Base-by-base conservation (phyloP, 2,329 filamentous ascomycete species). In the Podosphaera aphanis region DNA sequence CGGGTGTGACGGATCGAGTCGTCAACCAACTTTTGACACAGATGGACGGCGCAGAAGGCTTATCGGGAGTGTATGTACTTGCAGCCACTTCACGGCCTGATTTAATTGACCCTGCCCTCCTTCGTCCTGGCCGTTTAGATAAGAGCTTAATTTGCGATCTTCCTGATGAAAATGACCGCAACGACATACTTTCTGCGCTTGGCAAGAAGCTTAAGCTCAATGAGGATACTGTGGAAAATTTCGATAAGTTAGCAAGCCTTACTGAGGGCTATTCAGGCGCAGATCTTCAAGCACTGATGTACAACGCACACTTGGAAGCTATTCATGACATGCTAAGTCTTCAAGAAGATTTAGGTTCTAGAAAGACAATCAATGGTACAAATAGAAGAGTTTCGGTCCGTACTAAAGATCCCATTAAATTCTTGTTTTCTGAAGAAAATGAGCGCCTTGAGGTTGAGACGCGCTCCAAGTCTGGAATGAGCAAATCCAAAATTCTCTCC, bases 11-110 rank as follows among this genome's bases (percentile, higher is more conserved):
- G 0, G 92, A 98, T 62, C 77, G 92, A 33, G 92, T 98, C 0
- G 90, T 98, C 54, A 98, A 98, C 60, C 92, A 98, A 66, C 75
- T 98, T 47, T 71, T 98, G 10, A 98, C 92, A 0, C 88, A 95
- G 61, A 98, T 98, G 90, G 90, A 98, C 57, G 90, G 90, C 57
- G 90, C 90, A 0, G 92, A 98, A 62, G 92, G 90, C 0, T 65
- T 98, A 3, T 85, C 79, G 0, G 90, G 90, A 1, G 92, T 98
- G 0, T 98, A 98, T 55, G 90, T 98, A 5, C 72, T 98, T 2
- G 92, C 92, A 19, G 92, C 90, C 1, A 98, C 90, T 0, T 88
- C 80, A 1, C 70, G 92, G 4, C 92, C 92, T 0, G 92, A 98
- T 60, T 66, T 98, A 13, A 95, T 98, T 49, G 90, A 98, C 59